phyloP scores from a whole-genome alignment of 1,139 yeast species.

The Debaryomycetaceae sp. region DNA sequence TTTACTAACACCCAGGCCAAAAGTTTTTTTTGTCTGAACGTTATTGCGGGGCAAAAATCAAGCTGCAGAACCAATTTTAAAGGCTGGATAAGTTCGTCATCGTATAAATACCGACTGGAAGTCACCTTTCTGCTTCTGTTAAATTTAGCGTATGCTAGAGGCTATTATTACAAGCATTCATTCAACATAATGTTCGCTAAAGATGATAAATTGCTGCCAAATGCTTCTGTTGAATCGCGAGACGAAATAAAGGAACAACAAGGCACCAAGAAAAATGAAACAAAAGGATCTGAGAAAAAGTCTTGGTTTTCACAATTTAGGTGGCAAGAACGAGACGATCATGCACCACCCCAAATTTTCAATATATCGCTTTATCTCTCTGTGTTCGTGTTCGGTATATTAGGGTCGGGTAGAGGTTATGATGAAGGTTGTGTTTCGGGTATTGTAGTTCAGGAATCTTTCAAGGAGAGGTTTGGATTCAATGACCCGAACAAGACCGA shows the following conservation, averaged over 20 bases:
- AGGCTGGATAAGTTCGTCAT: too few relatives aligned
- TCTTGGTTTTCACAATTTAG: conserved; percentile 2
- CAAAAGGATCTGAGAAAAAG: conserved; percentile 1
- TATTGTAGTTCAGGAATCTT: conserved; percentile 42
- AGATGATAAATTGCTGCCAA: neutral
- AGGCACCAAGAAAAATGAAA: neutral
- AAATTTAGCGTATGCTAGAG: too few relatives aligned
- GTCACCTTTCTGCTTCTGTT: too few relatives aligned
- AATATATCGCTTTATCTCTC: conserved; percentile 46
- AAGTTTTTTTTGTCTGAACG: too few relatives aligned
- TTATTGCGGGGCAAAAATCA: neutral
- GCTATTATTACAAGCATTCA: too few relatives aligned
- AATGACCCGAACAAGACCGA: conserved; percentile 34
- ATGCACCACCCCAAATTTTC: conserved; percentile 48
- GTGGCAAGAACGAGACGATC: conserved; percentile 17
- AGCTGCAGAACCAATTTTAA: neutral
- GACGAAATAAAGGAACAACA: neutral
- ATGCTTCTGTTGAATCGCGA: neutral
- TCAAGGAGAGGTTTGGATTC: conserved; percentile 45
- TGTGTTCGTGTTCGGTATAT: conserved; percentile 52
- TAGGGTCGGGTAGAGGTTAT: conserved; percentile 60
- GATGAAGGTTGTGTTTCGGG: conserved; percentile 59
- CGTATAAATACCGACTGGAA: too few relatives aligned
- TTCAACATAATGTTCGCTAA: neutral
- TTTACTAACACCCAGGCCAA: too few relatives aligned